Percentiles rank a stretch among this genome's conserved stretches.
Evolutionary conservation across 108 stramenopile species (phyloP).

Genomic region (Cylindrotheca closterium): DNA sequence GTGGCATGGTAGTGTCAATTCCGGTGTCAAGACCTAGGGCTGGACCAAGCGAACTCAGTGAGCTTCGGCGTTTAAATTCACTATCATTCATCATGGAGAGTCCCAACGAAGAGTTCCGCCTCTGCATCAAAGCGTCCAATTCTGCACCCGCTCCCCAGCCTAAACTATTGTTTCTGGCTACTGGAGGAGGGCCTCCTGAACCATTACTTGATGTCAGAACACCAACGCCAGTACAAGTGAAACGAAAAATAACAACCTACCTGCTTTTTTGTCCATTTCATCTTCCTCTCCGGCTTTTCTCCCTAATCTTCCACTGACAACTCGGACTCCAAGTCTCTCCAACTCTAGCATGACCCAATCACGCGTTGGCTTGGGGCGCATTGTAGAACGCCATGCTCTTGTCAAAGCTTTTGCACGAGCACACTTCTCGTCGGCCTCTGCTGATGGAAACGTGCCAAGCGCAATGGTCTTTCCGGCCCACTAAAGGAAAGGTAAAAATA

Average conservation of each 20-base stretch:
- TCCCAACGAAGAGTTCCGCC: slow-evolving; percentile 53
- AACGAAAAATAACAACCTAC: background rate
- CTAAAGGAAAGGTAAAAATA: slow-evolving; percentile 17
- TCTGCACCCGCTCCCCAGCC: slow-evolving; percentile 41
- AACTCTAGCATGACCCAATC: slow-evolving; percentile 92
- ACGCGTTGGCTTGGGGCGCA: slow-evolving; percentile 86
- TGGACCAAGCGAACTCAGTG: slow-evolving; percentile 40
- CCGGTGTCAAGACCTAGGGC: slow-evolving; percentile 28
- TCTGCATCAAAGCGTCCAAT: slow-evolving; percentile 46
- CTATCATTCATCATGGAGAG: slow-evolving; percentile 51
- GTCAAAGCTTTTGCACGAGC: slow-evolving; percentile 87
- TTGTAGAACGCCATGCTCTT: slow-evolving; percentile 87
- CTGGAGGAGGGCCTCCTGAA: slow-evolving; percentile 10
- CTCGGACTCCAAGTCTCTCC: slow-evolving; percentile 83
- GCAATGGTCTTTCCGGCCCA: slow-evolving; percentile 72
- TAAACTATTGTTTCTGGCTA: slow-evolving; percentile 41
- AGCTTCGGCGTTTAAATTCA: slow-evolving; percentile 43
- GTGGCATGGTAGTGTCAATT: slow-evolving; percentile 40
- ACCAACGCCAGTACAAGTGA: slow-evolving; percentile 1
- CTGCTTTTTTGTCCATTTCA: slow-evolving; percentile 20
- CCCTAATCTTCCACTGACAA: slow-evolving; percentile 77
- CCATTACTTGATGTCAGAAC: background rate
- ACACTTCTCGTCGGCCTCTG: slow-evolving; percentile 91
- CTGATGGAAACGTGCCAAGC: slow-evolving; percentile 75
- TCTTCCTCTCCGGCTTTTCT: slow-evolving; percentile 76